Conservation (phyloP, 305 asterid species). For the Fraxinus floribunda region DNA sequence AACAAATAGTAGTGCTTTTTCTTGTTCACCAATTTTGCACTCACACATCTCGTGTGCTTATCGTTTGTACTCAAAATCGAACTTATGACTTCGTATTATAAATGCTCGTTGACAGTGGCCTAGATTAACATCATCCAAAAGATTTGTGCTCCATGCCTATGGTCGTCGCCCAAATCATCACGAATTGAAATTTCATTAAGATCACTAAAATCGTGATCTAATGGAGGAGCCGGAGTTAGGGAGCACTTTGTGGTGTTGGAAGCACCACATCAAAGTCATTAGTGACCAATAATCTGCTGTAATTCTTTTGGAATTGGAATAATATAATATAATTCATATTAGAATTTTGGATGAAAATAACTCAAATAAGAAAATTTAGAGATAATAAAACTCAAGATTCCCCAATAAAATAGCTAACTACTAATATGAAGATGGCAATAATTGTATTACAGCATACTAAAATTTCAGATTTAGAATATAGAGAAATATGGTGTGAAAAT, state of each 20-base stretch:
- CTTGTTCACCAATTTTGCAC: neutral
- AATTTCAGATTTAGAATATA: neutral
- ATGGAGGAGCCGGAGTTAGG: neutral
- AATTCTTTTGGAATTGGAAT: neutral
- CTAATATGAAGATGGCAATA: neutral
- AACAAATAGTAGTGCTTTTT: neutral
- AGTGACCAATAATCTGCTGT: neutral
- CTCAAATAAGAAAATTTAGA: neutral
- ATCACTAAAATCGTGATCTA: neutral
- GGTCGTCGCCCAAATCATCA: neutral
- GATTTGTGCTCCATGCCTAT: neutral
- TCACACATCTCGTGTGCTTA: neutral
- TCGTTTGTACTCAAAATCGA: no score
- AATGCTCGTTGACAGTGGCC: neutral
- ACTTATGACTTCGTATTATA: neutral
- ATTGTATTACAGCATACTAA: neutral
- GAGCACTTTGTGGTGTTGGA: neutral
- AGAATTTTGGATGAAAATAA: neutral
- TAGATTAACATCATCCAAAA: neutral
- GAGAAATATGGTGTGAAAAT: neutral
- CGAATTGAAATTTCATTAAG: neutral
- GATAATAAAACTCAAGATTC: neutral
- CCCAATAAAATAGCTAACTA: neutral
- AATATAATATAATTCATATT: no score
- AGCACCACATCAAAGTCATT: neutral